Evolutionary conservation across 257 asterid genomes (phyloP), one percentile per base, ranked within the genome.

Genomic region (Verbena officinalis): DNA sequence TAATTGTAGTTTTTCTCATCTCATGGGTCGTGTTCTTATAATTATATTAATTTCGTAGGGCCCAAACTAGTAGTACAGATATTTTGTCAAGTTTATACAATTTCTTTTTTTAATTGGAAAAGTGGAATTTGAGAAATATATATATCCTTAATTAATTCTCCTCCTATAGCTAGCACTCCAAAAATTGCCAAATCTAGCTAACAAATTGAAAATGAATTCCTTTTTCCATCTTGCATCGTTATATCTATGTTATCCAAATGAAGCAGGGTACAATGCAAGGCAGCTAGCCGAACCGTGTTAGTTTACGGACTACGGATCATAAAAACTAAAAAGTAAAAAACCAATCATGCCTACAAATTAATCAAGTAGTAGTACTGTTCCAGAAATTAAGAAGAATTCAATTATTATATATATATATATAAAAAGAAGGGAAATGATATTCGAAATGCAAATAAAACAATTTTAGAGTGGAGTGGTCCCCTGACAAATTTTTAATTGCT

Each of bases 381-480:
- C 16, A 52, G 17, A 52, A 2, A 59, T n/a, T n/a, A n/a, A n/a
- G n/a, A n/a, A n/a, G 5, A 39, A 17, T 1, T n/a, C n/a, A 39
- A 16, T 3, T 33, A 52, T 11, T 5, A 22, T n/a, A n/a, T n/a
- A n/a, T n/a, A n/a, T n/a, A n/a, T n/a, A 21, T 3, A 9, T 22
- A 2, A 22, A 21, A 9, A 45, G 7, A 45, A 1, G 2, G 22
- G 9, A 51, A 7, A 14, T 33, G 12, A 27, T 9, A 22, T n/a
- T 59, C 12, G 20, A 58, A 58, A 7, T 55, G 42, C 12, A 23
- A 43, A 43, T 24, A 43, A 15, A 53, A 39, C 11, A 65, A 40
- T 0, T 31, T 4, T 42, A 54, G n/a, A n/a, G n/a, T n/a, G n/a
- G 8, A 42, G 55, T 53, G 71, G 71, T 54, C 62, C n/a, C 63